A percentile compares a stretch with the other conserved stretches of the same genome.
phyloP scores from a whole-genome alignment of 768 basidiomycete species.

The Podaxis pistillaris region DNA sequence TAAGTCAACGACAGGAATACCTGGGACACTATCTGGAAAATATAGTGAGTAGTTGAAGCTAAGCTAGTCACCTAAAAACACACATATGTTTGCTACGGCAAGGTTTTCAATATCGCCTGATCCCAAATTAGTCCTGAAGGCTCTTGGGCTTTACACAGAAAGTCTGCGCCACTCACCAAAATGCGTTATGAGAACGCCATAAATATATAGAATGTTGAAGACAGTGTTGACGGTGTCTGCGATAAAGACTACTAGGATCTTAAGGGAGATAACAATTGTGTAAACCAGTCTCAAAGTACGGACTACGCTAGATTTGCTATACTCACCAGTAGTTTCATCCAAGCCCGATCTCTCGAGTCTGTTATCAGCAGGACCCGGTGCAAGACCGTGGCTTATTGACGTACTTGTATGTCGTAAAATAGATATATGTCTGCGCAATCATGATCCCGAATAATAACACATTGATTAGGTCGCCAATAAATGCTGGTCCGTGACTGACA shows the following conservation, averaged over 20 bases:
- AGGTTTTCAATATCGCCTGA: neutral
- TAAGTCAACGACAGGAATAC: neutral
- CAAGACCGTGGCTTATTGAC: neutral
- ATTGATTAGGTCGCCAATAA: neutral
- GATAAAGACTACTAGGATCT: neutral
- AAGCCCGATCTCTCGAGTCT: neutral
- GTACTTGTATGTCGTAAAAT: neutral
- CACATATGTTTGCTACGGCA: neutral
- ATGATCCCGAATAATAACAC: neutral
- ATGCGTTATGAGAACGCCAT: neutral
- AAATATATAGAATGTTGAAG: neutral
- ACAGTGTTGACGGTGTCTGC: neutral
- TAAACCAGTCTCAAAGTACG: neutral
- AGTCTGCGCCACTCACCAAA: neutral
- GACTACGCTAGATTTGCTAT: neutral
- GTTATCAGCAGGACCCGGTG: neutral
- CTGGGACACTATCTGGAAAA: neutral
- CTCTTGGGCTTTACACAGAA: neutral
- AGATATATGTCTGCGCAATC: neutral
- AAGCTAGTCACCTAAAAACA: neutral
- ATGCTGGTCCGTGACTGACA: neutral
- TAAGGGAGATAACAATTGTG: neutral
- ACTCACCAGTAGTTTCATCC: neutral
- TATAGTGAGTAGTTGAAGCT: neutral
- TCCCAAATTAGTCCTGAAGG: neutral